A percentile compares a stretch with the other conserved stretches of the same genome.
Conservation (phyloP, 768 basidiomycete genomes). For the Lactarius hengduanensis region DNA sequence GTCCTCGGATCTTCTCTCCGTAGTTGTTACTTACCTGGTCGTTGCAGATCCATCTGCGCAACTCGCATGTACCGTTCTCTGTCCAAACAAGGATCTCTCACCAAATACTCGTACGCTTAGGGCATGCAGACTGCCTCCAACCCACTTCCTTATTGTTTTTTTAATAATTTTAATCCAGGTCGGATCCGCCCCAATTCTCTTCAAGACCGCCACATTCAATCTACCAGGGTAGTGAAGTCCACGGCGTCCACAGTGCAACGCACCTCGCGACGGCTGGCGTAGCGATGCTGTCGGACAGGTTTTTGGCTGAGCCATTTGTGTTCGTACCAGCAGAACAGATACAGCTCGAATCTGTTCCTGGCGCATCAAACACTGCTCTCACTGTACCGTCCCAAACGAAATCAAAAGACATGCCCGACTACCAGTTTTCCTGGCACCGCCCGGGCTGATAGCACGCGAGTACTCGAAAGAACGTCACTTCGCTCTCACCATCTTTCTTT, state of each 20-base stretch:
- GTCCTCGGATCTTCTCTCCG: background rate
- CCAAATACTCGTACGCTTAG: constrained; percentile 15
- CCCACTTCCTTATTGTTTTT: background rate
- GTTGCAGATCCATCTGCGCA: constrained; percentile 13
- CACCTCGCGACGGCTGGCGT: background rate
- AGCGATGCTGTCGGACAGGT: background rate
- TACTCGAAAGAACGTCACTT: background rate
- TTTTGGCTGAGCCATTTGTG: background rate
- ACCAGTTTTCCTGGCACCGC: background rate
- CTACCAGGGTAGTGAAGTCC: background rate
- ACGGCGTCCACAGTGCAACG: background rate
- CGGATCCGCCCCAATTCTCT: background rate
- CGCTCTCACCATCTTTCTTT: background rate
- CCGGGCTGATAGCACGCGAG: background rate
- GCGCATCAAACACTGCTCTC: background rate
- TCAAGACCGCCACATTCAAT: too few species aligned
- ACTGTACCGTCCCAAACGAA: background rate
- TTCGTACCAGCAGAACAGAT: background rate
- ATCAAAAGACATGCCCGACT: background rate
- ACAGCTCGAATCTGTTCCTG: background rate
- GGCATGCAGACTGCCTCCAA: background rate
- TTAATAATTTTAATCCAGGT: background rate
- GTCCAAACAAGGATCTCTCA: constrained; percentile 8
- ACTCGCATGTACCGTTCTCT: background rate
- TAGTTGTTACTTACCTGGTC: background rate